Conservation (phyloP, 768 basidiomycete species). For the Tylopilus cervinicoccineus region DNA sequence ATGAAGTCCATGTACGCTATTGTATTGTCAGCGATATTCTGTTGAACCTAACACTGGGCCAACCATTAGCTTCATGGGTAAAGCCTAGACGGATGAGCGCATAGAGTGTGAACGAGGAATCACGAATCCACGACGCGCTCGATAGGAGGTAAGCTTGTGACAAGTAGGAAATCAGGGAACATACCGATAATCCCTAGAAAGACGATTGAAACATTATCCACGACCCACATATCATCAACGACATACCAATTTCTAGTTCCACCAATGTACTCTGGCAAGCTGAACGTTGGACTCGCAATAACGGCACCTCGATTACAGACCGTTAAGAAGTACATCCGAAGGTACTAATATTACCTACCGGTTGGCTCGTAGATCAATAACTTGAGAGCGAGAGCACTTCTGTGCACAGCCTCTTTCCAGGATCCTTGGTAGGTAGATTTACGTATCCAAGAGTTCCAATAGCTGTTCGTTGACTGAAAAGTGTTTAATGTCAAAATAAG, state of each 20-base stretch:
- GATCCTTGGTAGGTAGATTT: conserved; percentile 85
- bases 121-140: conserved; percentile 89
- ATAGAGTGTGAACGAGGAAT: conserved; percentile 93
- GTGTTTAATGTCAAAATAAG: neutral
- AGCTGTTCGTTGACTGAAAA: conserved; percentile 62
- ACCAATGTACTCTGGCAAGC: conserved; percentile 87
- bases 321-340: neutral
- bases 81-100: conserved; percentile 92
- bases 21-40: neutral
- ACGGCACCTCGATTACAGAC: conserved; percentile 62
- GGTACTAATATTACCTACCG: conserved; percentile 34
- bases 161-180: neutral
- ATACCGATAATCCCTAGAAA: conserved; percentile 60
- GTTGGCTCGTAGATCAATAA: conserved; percentile 91
- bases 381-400: conserved; percentile 92
- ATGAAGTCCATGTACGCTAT: conserved; percentile 91
- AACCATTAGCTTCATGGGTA: conserved; percentile 87
- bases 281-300: conserved; percentile 94
- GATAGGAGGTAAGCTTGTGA: neutral
- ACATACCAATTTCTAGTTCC: conserved; percentile 83
- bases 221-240: neutral
- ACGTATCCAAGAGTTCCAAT: conserved; percentile 90
- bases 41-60: conserved; percentile 10
- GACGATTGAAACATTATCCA: neutral
- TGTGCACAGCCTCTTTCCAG: conserved; percentile 94